These are phyloP conservation scores for Verbena officinalis DNA, from an alignment of 257 asterid species.

Conservation along the genomic window DNA sequence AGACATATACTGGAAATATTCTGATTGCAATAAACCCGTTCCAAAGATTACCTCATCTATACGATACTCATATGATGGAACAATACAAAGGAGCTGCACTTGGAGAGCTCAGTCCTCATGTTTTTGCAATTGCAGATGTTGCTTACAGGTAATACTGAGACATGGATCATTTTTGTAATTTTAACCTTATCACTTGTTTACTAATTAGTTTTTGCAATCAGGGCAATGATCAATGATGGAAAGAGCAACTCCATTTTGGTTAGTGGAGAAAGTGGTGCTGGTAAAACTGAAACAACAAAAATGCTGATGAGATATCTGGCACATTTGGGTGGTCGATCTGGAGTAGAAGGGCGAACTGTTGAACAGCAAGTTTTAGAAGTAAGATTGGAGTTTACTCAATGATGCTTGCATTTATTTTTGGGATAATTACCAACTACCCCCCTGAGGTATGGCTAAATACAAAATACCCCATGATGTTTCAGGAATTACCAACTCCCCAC, in stretches of 20 bases:
- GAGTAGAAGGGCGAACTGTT: conserved; percentile 93
- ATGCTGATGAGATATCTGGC: conserved; percentile 97
- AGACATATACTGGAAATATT: conserved; percentile 94
- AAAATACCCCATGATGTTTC: no score
- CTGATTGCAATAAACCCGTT: conserved; percentile 91
- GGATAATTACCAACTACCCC: no score
- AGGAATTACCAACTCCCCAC: no score
- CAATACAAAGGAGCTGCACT: conserved; percentile 92
- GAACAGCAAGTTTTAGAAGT: conserved; percentile 96
- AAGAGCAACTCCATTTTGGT: conserved; percentile 92
- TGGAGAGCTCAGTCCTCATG: conserved; percentile 97
- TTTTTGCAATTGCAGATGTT: conserved; percentile 89
- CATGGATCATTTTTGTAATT: conserved; percentile 16
- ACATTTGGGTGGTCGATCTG: conserved; percentile 85
- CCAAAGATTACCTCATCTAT: conserved; percentile 90
- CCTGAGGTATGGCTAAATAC: no score
- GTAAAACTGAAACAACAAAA: conserved; percentile 92
- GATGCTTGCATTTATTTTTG: conserved; percentile 18
- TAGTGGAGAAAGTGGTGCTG: conserved; percentile 98
- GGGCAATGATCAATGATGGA: conserved; percentile 88
- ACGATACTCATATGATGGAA: conserved; percentile 93
- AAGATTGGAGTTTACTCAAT: conserved; percentile 39
- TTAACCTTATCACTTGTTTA: conserved; percentile 23
- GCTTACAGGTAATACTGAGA: conserved; percentile 63
- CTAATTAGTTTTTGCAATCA: conserved; percentile 36